Evolutionary conservation across 805 yeast species (phyloP).

Genomic region (Saturnispora zaruensis): DNA sequence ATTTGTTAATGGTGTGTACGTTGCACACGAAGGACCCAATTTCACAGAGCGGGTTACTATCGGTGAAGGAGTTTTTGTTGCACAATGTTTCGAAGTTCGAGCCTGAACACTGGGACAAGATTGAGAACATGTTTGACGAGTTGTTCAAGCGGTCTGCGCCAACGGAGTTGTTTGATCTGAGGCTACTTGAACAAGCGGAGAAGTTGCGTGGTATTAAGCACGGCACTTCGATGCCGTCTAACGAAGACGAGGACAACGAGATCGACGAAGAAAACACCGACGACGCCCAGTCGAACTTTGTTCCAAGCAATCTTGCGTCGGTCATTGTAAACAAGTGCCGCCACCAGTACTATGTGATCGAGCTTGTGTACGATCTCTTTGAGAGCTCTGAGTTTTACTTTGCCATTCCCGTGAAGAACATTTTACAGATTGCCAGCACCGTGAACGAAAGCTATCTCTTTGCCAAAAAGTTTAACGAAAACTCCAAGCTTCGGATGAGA

Average conservation of each 20-base stretch:
- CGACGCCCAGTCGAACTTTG: constrained; percentile 2
- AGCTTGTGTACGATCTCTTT: constrained; percentile 71
- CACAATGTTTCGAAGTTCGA: constrained; percentile 62
- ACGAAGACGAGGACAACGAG: constrained; percentile 11
- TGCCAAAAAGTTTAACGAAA: constrained; percentile 80
- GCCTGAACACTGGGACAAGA: constrained; percentile 63
- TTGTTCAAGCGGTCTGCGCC: constrained; percentile 84
- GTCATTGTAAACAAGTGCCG: constrained; percentile 84
- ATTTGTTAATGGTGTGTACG: constrained; percentile 74
- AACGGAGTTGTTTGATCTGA: constrained; percentile 62
- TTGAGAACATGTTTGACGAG: constrained; percentile 54
- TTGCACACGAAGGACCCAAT: constrained; percentile 97
- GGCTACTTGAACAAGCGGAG: constrained; percentile 21
- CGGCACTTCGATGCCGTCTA: constrained; percentile 13
- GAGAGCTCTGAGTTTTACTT: constrained; percentile 61
- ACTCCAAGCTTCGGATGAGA: constrained; percentile 78
- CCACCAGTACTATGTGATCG: constrained; percentile 80
- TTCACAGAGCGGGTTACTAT: constrained; percentile 87
- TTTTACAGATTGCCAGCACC: constrained; percentile 50
- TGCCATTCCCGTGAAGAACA: constrained; percentile 55
- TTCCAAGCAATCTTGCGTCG: constrained; percentile 41
- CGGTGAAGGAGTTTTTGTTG: constrained; percentile 71
- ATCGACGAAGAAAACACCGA: constrained; percentile 10
- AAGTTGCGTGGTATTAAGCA: constrained; percentile 15
- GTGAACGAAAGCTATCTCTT: constrained; percentile 68